Evolutionary conservation across 805 yeast species (phyloP).

Genomic region (Alloascoidea hylecoeti): DNA sequence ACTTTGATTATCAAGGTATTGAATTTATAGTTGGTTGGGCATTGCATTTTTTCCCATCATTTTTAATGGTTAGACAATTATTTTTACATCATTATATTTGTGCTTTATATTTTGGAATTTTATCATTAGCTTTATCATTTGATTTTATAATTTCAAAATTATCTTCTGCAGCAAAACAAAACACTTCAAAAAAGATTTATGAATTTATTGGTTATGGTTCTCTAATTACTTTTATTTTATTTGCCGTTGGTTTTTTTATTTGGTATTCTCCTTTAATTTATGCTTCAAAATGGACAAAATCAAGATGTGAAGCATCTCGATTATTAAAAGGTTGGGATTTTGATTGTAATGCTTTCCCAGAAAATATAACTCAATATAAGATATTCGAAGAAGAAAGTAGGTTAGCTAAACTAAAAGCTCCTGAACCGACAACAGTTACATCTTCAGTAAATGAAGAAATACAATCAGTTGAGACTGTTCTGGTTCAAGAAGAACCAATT

Average conservation of each 20-base stretch:
- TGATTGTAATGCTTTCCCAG: not conserved
- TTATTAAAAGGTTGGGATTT: constrained; percentile 1
- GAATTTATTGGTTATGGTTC: constrained; percentile 6
- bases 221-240: constrained; percentile 2
- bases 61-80: constrained; percentile 68
- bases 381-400: no score
- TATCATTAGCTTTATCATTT: constrained; percentile 46
- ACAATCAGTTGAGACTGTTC: no score
- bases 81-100: constrained; percentile 80
- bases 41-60: constrained; percentile 61
- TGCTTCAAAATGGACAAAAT: constrained; percentile 53
- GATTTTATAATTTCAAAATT: constrained; percentile 29
- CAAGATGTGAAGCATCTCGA: constrained; percentile 24
- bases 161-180: not conserved
- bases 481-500: no score
- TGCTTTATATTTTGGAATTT: constrained; percentile 60
- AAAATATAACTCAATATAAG: not conserved
- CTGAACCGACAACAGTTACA: no score
- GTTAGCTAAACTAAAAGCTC: no score
- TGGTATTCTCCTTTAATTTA: constrained; percentile 47
- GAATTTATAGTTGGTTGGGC: constrained; percentile 59
- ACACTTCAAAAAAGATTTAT: not conserved
- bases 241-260: constrained; percentile 21
- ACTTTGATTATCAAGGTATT: constrained; percentile 38
- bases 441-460: no score